Evolutionary conservation across 129 eudicot genomes (phyloP).

Genomic region (Flaveria ramosissima): DNA sequence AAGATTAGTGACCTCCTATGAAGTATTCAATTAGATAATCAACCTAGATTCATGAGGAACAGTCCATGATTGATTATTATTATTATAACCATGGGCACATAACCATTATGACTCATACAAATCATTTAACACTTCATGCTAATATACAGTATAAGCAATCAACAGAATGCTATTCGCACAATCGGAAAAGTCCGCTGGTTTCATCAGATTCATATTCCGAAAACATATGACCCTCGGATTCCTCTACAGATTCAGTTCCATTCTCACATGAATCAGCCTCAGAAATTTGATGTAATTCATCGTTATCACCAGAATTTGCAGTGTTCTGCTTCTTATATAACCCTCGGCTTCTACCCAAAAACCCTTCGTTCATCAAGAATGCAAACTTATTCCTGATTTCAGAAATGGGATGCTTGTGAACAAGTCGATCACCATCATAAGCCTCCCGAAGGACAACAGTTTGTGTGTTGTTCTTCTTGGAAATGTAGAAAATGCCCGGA

Average conservation of each 20-base stretch:
- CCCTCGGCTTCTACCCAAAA: constrained; percentile 76
- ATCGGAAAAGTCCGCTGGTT: constrained; percentile 22
- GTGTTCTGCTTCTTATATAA: constrained; percentile 46
- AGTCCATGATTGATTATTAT: background rate
- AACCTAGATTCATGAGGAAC: background rate
- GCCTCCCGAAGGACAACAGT: constrained; percentile 86
- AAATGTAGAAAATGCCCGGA: constrained; percentile 91
- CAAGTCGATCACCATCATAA: constrained; percentile 55
- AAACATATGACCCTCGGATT: constrained; percentile 40
- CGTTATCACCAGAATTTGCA: constrained; percentile 21
- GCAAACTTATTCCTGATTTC: constrained; percentile 62
- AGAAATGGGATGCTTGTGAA: constrained; percentile 65
- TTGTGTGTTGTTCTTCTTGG: constrained; percentile 69
- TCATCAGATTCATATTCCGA: constrained; percentile 62
- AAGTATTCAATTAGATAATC: too few relatives aligned
- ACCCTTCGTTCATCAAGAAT: constrained; percentile 63
- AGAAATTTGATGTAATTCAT: constrained; percentile 8
- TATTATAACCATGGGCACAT: background rate
- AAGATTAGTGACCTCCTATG: too few relatives aligned
- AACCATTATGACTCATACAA: constrained; percentile 11
- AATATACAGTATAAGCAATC: background rate
- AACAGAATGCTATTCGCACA: constrained; percentile 26
- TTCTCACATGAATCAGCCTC: constrained; percentile 14
- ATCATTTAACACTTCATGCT: background rate
- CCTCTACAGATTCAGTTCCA: constrained; percentile 41